These are phyloP conservation scores for Epichloe amarillans DNA, from an alignment of 2,329 filamentous ascomycete genomes.

Conservation along the genomic window DNA sequence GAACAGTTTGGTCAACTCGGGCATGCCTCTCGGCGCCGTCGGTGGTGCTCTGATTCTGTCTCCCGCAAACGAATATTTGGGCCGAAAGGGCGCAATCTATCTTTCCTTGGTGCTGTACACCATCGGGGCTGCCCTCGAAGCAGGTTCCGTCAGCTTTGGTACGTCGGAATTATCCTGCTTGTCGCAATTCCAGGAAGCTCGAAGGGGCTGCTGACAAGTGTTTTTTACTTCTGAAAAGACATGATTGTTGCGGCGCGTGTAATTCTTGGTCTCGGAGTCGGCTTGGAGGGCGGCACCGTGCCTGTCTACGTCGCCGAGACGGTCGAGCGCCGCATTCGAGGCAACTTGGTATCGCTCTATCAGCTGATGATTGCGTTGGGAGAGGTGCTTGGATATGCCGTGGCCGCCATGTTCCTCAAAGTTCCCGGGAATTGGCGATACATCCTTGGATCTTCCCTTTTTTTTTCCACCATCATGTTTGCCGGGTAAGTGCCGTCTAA, in stretches of 20 bases:
- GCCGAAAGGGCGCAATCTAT: constrained; percentile 55
- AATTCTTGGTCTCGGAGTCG: constrained; percentile 57
- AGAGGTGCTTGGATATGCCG: constrained; percentile 59
- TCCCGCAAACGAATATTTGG: constrained; percentile 53
- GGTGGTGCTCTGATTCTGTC: constrained; percentile 54
- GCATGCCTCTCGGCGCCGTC: constrained; percentile 59
- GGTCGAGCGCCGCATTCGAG: constrained; percentile 51
- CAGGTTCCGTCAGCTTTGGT: constrained; percentile 53
- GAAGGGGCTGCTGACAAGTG: not conserved
- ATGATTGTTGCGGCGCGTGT: constrained; percentile 60
- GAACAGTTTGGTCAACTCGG: constrained; percentile 54
- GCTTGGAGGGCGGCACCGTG: constrained; percentile 61
- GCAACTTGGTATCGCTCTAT: constrained; percentile 61
- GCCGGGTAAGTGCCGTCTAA: constrained; percentile 14
- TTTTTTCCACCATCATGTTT: constrained; percentile 43
- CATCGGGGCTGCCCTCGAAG: constrained; percentile 53
- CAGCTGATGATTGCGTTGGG: constrained; percentile 66
- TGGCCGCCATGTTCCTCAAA: constrained; percentile 59
- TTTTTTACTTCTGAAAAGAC: constrained; percentile 13
- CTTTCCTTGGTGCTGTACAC: constrained; percentile 58
- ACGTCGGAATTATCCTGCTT: constrained; percentile 3
- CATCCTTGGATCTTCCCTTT: constrained; percentile 57
- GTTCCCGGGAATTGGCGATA: constrained; percentile 60
- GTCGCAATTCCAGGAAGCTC: not conserved
- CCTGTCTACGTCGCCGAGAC: constrained; percentile 64